Evolutionary conservation across 306 rosid species (phyloP).

Genomic region (Acacia crassicarpa): DNA sequence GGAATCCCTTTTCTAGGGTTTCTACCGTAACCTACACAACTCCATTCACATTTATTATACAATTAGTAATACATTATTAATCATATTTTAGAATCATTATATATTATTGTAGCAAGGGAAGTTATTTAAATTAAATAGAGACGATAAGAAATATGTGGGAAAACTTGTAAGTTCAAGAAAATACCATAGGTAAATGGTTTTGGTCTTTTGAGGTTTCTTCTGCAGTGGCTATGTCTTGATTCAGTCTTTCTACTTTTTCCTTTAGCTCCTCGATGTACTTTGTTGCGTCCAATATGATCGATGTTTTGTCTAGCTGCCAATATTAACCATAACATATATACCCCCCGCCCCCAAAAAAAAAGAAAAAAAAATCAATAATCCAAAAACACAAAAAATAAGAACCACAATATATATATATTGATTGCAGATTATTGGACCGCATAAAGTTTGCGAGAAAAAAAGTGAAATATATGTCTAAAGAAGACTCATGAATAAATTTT

Average conservation of each 20-base stretch:
- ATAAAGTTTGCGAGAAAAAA: conserved; percentile 3
- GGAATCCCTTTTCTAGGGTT: conserved; percentile 81
- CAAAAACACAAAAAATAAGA: not conserved
- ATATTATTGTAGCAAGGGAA: no score
- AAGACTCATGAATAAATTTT: not conserved
- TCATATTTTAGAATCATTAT: not conserved
- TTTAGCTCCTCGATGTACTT: conserved; percentile 85
- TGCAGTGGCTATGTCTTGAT: conserved; percentile 64
- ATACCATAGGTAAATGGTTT: conserved; percentile 68
- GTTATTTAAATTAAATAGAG: not conserved
- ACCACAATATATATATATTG: no score
- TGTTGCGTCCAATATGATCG: conserved; percentile 89
- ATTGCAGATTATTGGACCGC: not conserved
- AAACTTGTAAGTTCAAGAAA: not conserved
- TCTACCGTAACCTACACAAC: conserved; percentile 71
- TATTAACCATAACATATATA: conserved; percentile 18
- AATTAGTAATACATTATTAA: not conserved
- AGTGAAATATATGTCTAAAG: not conserved
- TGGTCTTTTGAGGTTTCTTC: conserved; percentile 59
- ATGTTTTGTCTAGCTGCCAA: conserved; percentile 65
- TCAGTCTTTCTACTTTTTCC: conserved; percentile 76
- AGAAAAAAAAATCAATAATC: no score
- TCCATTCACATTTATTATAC: conserved; percentile 16
- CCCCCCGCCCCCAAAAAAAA: no score
- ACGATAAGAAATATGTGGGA: not conserved